Evolutionary conservation across 805 yeast genomes (phyloP), one percentile per base, ranked within the genome.

Genomic region (Candida koratica): DNA sequence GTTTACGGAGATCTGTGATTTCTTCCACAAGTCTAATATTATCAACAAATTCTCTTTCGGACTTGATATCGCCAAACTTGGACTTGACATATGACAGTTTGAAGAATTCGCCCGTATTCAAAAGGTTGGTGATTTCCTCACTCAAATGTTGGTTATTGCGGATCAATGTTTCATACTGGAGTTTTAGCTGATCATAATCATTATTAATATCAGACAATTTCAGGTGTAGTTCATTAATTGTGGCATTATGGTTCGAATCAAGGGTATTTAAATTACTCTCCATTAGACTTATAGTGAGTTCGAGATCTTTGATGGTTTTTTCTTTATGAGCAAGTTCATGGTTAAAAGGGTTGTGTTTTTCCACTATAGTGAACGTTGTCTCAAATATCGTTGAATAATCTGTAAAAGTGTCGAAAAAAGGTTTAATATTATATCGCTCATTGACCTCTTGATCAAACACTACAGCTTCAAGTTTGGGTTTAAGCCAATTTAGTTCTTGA

Each of bases 281-380:
- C 24, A 76, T 48, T 2, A 74, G 58, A 6, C 61, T 55, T 7
- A 75, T 58, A 42, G 71, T 75, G 37, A 75, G 51, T 9, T 58
- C 53, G 10, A 72, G 53, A 31, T 76, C 78, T 24, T 67, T 67
- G 11, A 74, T 51, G 10, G 43, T 33, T 16, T 41, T 47, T 16
- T 61, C 63, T 23, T 54, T 58, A 15, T 53, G 52, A 11, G 38
- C 7, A 9, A 39, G 19, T 19, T 35, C 31, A 10, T 37, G 8
- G 13, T 26, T 18, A 11, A 25, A 36, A 15, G 3, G 9, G 11
- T 12, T 7, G 23, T 20, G 15, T 26, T 34, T 15, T 34, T 28
- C 20, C 23, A 12, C 16, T 8, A 13, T 4, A 4, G 31, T 19
- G 32, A 34, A 34, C 8, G 28, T 14, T 22, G 22, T 27, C 16